Evolutionary conservation across 208 protist genomes (phyloP), one percentile per base, ranked within the genome.

Genomic region (Wallacemonas sp.): DNA sequence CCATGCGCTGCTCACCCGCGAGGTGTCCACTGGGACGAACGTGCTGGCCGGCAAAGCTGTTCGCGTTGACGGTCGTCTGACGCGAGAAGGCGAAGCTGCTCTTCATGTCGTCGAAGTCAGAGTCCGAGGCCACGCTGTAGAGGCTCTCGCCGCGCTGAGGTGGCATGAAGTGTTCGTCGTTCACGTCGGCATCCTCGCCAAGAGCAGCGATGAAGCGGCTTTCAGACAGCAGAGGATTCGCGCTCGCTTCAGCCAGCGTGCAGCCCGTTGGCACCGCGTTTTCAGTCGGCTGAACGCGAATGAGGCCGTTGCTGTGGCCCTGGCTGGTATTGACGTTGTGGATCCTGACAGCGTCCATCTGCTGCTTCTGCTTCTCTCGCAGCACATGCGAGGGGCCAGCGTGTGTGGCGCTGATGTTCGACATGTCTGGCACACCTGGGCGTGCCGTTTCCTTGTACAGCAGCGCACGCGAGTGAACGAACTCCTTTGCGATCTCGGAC

Each of bases 401-500:
- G 14, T 6, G 5, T 9, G 24, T 17, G 5, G 47, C 26, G 19
- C 19, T 26, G 6, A 55, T 55, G 24, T 4, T 17, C 5, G 47
- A 30, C 47, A 55, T 55, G 47, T 55, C 47, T 19, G 47, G 47
- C 47, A 55, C 47, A 32, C 17, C 47, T 17, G 47, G 47, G 9
- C 47, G 47, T 32, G 47, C 23, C 30, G 47, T 55, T 55, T 55
- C 47, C 27, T 76, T 62, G 76, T 95, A 93, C 11, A 93, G 61
- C 48, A 95, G 61, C 19, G 72, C 72, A 12, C 90, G 84, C 21
- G 74, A 74, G 34, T 70, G 61, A 52, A 74, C 62, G 24, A 95
- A 61, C 72, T 95, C 90, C 65, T 93, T 93, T 3, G 70, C 86
- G 54, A 93, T 89, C 57, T 79, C 85, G 14, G 73, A 80, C 79